Base-by-base conservation (phyloP, 2,329 filamentous ascomycete genomes). In the Aspergillus hortae region DNA sequence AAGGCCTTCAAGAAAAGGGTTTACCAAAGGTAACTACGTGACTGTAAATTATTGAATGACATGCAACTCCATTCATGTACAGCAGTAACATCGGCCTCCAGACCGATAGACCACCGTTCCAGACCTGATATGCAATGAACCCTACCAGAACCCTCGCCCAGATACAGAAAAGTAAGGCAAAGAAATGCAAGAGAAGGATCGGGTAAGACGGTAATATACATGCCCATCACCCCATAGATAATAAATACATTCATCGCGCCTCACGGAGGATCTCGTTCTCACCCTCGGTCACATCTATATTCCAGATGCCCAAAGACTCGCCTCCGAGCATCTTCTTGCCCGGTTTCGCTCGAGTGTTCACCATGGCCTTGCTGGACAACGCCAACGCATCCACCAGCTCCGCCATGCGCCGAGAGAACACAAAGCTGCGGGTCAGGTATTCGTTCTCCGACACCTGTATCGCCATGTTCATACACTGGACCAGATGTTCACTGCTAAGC, bases 381-480 rank as follows among this genome's bases (percentile, higher is more conserved):
- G 92, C 90, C 66, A 97, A 85, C 10, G 82, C 82, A 64, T 88
- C 84, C 11, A 92, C 81, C 38, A 94, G 76, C 73, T 92, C 89
- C 62, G 82, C 81, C 83, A 92, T 87, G 44, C 87, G 82, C 30
- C 80, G 80, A 2, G 83, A 80, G 49, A 80, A 77, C 49, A 85
- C 70, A 60, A 94, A 88, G 42, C 82, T 80, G 21, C 77, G 72
- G 1, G 86, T 83, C 38, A 92, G 71, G 59, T 87, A 85, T 21
- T 85, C 85, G 54, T 80, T 81, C 57, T 85, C 83, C 51, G 87
- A 84, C 2, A 92, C 90, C 46, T 96, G 81, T 2, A 85, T 84
- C 1, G 90, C 86, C 14, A 99, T 77, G 53, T 96, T 89, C 88
- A 99, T 92, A 62, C 87, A 89, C 65, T 92, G 86, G 23, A 94